Percentiles rank a stretch among this genome's conserved stretches.
These are phyloP conservation scores for Camellia granthamiana DNA, from an alignment of 148 eudicot species.

Conservation along the genomic window DNA sequence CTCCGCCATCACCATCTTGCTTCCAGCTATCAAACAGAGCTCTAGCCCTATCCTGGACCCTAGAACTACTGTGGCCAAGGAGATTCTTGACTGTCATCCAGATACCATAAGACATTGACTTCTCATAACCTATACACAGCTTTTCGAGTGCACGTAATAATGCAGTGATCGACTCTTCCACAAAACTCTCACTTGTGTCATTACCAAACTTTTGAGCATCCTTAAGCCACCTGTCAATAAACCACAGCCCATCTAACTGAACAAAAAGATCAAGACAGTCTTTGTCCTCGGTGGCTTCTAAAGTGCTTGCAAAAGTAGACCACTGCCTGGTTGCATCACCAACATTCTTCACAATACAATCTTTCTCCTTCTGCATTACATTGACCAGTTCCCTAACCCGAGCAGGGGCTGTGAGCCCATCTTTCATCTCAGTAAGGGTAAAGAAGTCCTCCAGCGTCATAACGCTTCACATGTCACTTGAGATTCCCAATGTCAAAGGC, in stretches of 20 bases:
- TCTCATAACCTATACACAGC: conserved; percentile 45
- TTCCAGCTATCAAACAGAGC: conserved; percentile 58
- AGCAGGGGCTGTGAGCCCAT: conserved; percentile 69
- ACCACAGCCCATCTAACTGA: conserved; percentile 65
- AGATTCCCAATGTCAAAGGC: conserved; percentile 17
- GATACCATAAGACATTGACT: conserved; percentile 51
- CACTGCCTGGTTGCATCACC: conserved; percentile 65
- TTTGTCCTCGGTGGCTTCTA: conserved; percentile 71
- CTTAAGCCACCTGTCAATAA: conserved; percentile 72
- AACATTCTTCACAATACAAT: conserved; percentile 46
- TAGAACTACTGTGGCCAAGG: conserved; percentile 48
- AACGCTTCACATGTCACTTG: conserved; percentile 41
- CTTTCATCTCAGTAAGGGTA: conserved; percentile 80
- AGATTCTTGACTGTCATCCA: conserved; percentile 50
- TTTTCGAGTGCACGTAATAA: conserved; percentile 68
- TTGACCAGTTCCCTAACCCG: conserved; percentile 77
- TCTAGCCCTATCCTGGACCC: conserved; percentile 63
- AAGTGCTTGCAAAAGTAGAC: conserved; percentile 77
- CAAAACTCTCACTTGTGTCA: conserved; percentile 45
- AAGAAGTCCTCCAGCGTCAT: conserved; percentile 88
- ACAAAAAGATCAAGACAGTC: conserved; percentile 83
- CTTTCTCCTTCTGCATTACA: conserved; percentile 60
- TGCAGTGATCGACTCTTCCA: conserved; percentile 60
- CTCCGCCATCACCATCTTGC: conserved; percentile 22
- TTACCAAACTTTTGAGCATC: conserved; percentile 45